These are phyloP conservation scores for Primulina eburnea DNA, from an alignment of 257 asterid genomes.

Conservation along the genomic window DNA sequence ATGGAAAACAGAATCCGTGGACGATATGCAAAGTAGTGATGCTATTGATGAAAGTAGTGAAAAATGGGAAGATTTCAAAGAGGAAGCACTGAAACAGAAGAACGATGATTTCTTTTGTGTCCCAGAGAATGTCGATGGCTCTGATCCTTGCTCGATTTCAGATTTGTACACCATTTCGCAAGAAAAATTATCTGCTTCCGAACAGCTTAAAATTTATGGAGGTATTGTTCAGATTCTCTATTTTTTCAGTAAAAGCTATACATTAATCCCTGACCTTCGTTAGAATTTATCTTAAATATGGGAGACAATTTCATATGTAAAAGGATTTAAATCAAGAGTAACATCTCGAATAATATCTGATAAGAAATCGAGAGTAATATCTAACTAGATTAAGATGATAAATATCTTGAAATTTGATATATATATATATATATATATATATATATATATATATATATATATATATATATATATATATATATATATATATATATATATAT, in stretches of 20 bases:
- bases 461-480: too few relatives aligned
- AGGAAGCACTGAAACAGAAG: slow-evolving; percentile 8
- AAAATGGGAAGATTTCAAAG: slow-evolving; percentile 22
- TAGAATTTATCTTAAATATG: too few relatives aligned
- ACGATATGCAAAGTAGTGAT: slow-evolving; percentile 14
- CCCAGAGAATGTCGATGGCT: slow-evolving; percentile 6
- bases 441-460: too few relatives aligned
- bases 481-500: too few relatives aligned
- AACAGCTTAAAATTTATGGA: slow-evolving; percentile 32
- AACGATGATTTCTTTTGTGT: slow-evolving; percentile 16
- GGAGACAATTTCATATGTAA: too few relatives aligned
- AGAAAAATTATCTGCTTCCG: slow-evolving; percentile 22
- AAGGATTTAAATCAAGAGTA: too few relatives aligned
- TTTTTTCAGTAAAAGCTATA: neutral
- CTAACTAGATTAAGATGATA: too few relatives aligned
- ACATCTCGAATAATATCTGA: too few relatives aligned
- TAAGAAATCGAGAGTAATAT: too few relatives aligned
- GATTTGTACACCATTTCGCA: slow-evolving; percentile 18
- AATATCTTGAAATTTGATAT: too few relatives aligned
- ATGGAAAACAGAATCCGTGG: slow-evolving; percentile 12
- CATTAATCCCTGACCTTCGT: neutral
- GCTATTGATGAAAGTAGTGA: slow-evolving; percentile 14
- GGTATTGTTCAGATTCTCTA: slow-evolving; percentile 33
- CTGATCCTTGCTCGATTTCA: slow-evolving; percentile 13
- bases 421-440: too few relatives aligned